Evolutionary conservation across 352 stramenopile genomes (phyloP).

Genomic region (Globisporangium nagaii): DNA sequence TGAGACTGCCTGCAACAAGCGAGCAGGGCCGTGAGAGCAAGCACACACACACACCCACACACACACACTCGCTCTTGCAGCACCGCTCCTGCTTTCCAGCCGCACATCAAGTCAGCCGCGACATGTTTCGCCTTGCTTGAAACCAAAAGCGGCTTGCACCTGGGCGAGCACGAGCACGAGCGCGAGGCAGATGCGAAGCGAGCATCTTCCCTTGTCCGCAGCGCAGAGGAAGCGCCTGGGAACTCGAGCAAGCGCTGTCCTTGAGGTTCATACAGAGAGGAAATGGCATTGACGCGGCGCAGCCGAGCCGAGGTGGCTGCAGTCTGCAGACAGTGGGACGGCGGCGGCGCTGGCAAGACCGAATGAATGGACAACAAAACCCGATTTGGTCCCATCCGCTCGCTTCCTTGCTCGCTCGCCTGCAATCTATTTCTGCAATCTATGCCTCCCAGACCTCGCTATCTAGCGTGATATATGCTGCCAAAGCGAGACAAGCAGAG

Average conservation of each 20-base stretch:
- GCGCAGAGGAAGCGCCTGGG: too few species aligned
- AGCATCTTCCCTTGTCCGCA: too few species aligned
- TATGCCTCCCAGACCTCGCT: too few species aligned
- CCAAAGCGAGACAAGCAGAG: too few species aligned
- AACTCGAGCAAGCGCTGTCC: too few species aligned
- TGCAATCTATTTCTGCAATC: too few species aligned
- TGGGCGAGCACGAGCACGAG: neutral
- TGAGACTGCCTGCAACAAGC: too few species aligned
- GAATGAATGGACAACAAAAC: neutral
- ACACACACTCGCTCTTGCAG: neutral
- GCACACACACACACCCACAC: too few species aligned
- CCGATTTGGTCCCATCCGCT: too few species aligned
- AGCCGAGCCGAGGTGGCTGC: neutral
- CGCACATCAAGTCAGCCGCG: neutral
- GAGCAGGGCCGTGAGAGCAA: too few species aligned
- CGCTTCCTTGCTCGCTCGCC: too few species aligned
- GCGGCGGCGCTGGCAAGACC: neutral
- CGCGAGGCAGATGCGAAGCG: neutral
- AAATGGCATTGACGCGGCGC: neutral
- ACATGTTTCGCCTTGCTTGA: neutral
- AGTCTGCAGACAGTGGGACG: constrained; percentile 1
- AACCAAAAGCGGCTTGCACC: neutral
- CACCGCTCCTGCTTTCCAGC: neutral
- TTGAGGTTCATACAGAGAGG: neutral
- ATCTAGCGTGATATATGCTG: too few species aligned